Conservation (phyloP, 768 basidiomycete genomes). For the Hericium coralloides region DNA sequence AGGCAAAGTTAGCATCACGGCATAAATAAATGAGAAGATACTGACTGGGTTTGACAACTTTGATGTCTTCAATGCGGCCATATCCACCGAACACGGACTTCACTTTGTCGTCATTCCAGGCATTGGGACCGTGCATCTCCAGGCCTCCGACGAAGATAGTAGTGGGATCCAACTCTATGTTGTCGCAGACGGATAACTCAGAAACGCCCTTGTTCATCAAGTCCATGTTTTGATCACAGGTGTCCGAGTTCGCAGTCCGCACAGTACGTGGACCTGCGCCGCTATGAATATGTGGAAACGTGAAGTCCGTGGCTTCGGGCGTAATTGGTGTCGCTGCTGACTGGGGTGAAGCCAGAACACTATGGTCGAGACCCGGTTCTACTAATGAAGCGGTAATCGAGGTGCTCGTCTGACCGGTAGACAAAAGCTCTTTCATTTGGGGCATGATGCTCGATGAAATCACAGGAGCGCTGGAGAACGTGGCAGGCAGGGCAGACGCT, state of each 20-base stretch:
- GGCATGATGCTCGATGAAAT: too few relatives aligned
- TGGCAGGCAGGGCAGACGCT: too few relatives aligned
- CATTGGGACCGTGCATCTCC: constrained; percentile 49
- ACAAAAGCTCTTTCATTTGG: too few relatives aligned
- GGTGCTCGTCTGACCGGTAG: too few relatives aligned
- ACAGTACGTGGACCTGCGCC: constrained; percentile 5
- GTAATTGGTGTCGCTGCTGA: neutral
- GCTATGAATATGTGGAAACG: neutral
- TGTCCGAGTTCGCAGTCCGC: constrained; percentile 16
- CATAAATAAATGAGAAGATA: constrained; percentile 1
- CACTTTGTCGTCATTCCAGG: constrained; percentile 65
- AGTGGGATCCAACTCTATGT: constrained; percentile 46
- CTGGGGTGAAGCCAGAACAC: neutral
- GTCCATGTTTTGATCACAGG: too few relatives aligned
- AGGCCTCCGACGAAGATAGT: constrained; percentile 75
- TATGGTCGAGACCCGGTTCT: too few relatives aligned
- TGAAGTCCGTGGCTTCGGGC: neutral
- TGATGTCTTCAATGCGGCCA: constrained; percentile 55
- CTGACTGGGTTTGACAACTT: constrained; percentile 58
- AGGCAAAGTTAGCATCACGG: neutral
- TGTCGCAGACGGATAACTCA: too few relatives aligned
- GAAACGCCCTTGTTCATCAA: too few relatives aligned
- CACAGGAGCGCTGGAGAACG: too few relatives aligned
- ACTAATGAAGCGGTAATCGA: too few relatives aligned
- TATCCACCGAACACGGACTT: constrained; percentile 51